Conservation (phyloP, 805 yeast genomes). For the Candida anglica region DNA sequence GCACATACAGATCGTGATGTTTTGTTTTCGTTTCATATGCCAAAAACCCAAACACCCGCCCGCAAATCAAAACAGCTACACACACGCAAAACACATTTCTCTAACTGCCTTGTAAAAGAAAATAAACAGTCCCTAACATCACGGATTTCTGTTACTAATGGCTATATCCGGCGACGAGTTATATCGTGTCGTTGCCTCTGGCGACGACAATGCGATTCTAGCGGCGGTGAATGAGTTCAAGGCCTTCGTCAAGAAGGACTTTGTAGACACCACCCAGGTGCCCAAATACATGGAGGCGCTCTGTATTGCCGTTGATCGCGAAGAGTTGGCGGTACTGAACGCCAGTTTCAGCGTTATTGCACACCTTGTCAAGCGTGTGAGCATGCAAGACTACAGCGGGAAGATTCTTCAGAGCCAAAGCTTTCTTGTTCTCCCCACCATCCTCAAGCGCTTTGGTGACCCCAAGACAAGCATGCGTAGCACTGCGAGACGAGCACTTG, state of each 20-base stretch:
- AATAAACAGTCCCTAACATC: no score
- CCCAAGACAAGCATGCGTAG: conserved; percentile 28
- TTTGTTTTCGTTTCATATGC: no score
- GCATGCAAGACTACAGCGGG: conserved; percentile 49
- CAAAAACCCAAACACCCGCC: no score
- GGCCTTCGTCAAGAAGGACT: conserved; percentile 51
- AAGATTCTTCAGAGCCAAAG: conserved; percentile 37
- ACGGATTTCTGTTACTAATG: conserved; percentile 1
- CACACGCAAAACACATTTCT: no score
- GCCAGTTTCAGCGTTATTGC: conserved; percentile 49
- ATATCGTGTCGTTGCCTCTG: not conserved
- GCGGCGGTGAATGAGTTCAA: conserved; percentile 35
- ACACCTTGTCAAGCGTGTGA: conserved; percentile 54
- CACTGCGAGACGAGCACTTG: conserved; percentile 49
- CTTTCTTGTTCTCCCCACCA: conserved; percentile 45
- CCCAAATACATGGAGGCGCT: conserved; percentile 50
- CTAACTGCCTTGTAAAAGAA: no score
- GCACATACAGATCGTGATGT: no score
- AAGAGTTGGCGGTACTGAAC: conserved; percentile 33
- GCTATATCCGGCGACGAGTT: conserved; percentile 3
- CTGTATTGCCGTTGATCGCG: conserved; percentile 39
- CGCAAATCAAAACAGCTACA: no score
- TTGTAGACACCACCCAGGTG: conserved; percentile 47
- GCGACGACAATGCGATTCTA: no score
- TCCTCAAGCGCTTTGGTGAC: conserved; percentile 46